phyloP scores from a whole-genome alignment of 441 rosid species.

The Pelargonium cotyledonis region DNA sequence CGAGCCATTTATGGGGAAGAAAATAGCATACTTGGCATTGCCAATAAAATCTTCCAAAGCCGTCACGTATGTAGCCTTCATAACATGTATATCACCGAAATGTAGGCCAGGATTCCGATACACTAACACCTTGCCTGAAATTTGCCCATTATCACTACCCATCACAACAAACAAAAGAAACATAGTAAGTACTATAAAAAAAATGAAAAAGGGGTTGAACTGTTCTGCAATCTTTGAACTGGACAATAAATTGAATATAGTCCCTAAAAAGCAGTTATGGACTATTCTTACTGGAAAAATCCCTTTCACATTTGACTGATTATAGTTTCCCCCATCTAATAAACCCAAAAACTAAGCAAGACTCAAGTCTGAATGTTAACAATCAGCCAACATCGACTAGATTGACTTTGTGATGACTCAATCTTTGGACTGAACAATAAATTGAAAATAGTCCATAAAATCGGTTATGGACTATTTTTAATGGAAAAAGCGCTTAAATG shows the following conservation, averaged over 20 bases:
- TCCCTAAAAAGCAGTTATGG: neutral
- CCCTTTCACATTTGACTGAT: too few relatives aligned
- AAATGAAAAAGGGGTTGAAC: too few relatives aligned
- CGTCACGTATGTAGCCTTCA: conserved; percentile 53
- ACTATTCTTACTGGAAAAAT: too few relatives aligned
- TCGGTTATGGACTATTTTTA: too few relatives aligned
- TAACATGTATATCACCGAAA: conserved; percentile 70
- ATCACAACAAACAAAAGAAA: conserved; percentile 11
- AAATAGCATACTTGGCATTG: conserved; percentile 58
- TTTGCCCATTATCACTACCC: conserved; percentile 55
- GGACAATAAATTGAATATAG: too few relatives aligned
- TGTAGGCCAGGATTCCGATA: conserved; percentile 75
- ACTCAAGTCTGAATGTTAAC: neutral
- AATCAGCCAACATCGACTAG: neutral
- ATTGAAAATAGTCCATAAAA: too few relatives aligned
- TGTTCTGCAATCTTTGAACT: too few relatives aligned
- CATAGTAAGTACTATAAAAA: neutral
- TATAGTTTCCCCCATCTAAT: too few relatives aligned
- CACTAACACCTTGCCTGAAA: conserved; percentile 72
- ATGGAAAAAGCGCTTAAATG: too few relatives aligned
- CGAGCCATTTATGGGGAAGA: conserved; percentile 61
- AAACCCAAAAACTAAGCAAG: too few relatives aligned
- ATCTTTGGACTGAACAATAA: too few relatives aligned
- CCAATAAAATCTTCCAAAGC: conserved; percentile 50
- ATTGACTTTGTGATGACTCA: neutral